Evolutionary conservation across 2,329 filamentous ascomycete genomes (phyloP), one percentile per base, ranked within the genome.

Genomic region (Pleoardoris graminearum): DNA sequence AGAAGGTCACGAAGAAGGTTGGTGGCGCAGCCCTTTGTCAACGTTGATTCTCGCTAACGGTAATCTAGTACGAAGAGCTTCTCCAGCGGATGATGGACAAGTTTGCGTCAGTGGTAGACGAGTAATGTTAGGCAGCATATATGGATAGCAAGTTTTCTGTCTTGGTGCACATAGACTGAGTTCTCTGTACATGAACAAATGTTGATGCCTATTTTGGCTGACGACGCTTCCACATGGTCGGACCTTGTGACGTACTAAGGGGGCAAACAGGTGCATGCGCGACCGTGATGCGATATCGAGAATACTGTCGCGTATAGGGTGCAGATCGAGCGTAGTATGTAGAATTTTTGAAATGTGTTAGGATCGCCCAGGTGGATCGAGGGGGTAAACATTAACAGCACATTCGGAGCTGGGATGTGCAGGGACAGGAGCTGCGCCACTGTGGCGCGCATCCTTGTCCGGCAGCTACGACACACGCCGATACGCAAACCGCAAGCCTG

Each of bases 1-100:
- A 94, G 54, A 82, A 75, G 53, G 82, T 99, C 59, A 81, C 78
- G 66, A 93, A 92, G 84, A 97, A 92, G 86, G 90, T 90, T 78
- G 65, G 82, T 35, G 3, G 46, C 48, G 8, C 44, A 17, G 46
- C 17, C 27, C 29, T n/a, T 19, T 3, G 17, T 1, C 3, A 3
- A n/a, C 8, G 29, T 17, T 12, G 37, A 3, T 3, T 39, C 30
- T 0, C 27, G 60, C 77, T 84, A 71, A 84, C 72, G 50, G 25
- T 46, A 41, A 3, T 38, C 46, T 67, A 94, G 90, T 99, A 97
- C 76, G 94, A 97, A 82, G 86, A 86, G 65, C 85, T 97, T 66
- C 83, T 94, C 66, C 90, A 96, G 78, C 82, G 85, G 67, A 93
- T 99, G 91, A 87, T 89, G 65, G 94, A 99, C 79, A 96, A 96